Base-by-base conservation (phyloP, 805 yeast genomes). In the Candida morakotiae region DNA sequence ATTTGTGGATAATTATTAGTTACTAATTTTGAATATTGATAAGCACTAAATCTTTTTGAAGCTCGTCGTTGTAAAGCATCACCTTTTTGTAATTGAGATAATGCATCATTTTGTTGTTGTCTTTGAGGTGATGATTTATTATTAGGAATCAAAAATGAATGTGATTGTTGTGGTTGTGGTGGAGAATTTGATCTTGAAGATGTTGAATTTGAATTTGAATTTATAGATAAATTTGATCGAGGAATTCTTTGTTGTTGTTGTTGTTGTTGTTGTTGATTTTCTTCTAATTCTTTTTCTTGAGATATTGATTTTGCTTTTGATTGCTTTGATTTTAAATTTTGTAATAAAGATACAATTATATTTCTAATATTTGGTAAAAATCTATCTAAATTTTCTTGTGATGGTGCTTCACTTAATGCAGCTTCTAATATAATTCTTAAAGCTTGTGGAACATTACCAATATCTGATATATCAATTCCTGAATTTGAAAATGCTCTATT, bases 11-110 rank as follows among this genome's bases (percentile, higher is more conserved):
- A 13, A 23, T 28, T 24, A 8, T 26, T 30, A 22, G 24, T 34
- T 0, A 86, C 67, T 9, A 85, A 68, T 50, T 83, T 85, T 1
- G 94, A 87, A 60, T 82, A 81, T 52, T 91, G 98, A 43, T 89
- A 91, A 0, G 97, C 96, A 4, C 96, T 87, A 54, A 83, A 91
- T 38, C 98, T 69, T 48, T 91, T 83, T 0, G 97, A 89, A 0
- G 98, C 99, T 43, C 96, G 75, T 47, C 99, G 74, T 64, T 83
- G 94, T 22, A 93, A 65, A 2, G 86, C 83, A 33, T 85, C 86
- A 3, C 89, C 87, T 31, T 81, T 79, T 51, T 91, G 96, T 8
- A 91, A 67, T 47, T 85, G 86, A 0, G 79, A 69, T 20, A 89
- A 66, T 0, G 96, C 87, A 48, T 83, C 87, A 25, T 51, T 43